phyloP scores from a whole-genome alignment of 306 rosid species.

The Casuarina glauca region DNA sequence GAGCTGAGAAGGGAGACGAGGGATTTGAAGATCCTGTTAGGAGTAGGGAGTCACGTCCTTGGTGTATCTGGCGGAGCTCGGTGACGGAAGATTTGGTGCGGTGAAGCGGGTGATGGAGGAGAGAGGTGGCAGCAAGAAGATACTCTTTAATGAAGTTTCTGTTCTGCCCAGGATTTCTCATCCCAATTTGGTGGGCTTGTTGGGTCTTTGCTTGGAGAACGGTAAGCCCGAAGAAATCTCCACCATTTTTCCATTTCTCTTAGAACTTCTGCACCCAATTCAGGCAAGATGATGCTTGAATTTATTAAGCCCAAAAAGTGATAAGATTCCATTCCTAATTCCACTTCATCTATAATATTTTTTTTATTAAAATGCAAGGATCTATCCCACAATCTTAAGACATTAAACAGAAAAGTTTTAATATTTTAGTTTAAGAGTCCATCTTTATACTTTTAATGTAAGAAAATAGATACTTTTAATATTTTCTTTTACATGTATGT shows the following conservation, averaged over 20 bases:
- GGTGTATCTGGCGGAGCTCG: constrained; percentile 27
- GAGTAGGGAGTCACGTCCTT: constrained; percentile 22
- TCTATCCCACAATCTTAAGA: no score
- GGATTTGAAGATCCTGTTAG: constrained; percentile 11
- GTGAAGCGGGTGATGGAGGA: constrained; percentile 23
- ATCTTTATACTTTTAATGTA: no score
- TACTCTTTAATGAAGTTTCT: constrained; percentile 26
- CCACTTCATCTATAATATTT: no score
- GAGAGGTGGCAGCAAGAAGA: constrained; percentile 18
- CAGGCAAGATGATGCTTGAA: background rate
- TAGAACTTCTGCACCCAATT: background rate
- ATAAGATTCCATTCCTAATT: no score
- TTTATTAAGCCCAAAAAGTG: background rate
- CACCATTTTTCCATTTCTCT: background rate
- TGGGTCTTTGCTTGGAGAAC: constrained; percentile 26
- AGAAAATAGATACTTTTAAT: no score
- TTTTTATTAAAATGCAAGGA: no score
- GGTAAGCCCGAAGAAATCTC: background rate
- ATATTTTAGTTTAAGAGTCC: no score
- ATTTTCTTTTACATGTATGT: no score
- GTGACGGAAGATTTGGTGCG: constrained; percentile 22
- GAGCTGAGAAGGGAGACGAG: constrained; percentile 15
- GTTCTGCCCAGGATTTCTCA: constrained; percentile 26
- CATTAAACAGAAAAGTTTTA: no score
- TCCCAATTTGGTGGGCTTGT: constrained; percentile 18